Conservation (phyloP, 768 basidiomycete species). For the Chlorophyllum brunneum region DNA sequence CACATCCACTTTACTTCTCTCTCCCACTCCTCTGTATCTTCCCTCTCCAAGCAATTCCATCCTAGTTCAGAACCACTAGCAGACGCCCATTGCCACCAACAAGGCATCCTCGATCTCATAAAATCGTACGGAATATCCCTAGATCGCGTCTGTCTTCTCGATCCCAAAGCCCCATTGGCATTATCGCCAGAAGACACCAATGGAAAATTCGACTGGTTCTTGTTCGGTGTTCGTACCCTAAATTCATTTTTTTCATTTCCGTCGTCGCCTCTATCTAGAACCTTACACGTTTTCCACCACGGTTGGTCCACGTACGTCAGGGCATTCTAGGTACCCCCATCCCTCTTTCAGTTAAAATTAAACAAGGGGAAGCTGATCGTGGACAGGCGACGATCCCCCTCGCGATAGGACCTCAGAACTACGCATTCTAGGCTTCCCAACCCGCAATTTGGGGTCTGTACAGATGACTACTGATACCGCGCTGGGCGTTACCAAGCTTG, state of each 20-base stretch:
- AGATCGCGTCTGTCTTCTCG: slow-evolving; percentile 83
- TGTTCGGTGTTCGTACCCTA: slow-evolving; percentile 73
- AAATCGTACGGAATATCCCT: slow-evolving; percentile 34
- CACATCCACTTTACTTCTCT: slow-evolving; percentile 84
- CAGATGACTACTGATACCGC: slow-evolving; percentile 99
- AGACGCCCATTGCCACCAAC: slow-evolving; percentile 41
- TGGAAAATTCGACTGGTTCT: slow-evolving; percentile 77
- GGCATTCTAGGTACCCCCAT: slow-evolving; percentile 32
- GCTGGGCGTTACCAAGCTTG: slow-evolving; percentile 82
- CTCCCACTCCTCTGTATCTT: slow-evolving; percentile 61
- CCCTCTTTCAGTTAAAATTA: background rate
- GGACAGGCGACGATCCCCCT: slow-evolving; percentile 89
- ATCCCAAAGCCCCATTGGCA: slow-evolving; percentile 74
- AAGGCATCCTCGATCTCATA: slow-evolving; percentile 60
- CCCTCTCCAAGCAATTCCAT: slow-evolving; percentile 33
- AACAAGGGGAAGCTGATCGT: background rate
- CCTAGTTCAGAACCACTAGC: slow-evolving; percentile 22
- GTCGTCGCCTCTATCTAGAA: background rate
- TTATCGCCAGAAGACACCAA: slow-evolving; percentile 77
- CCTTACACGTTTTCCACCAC: background rate
- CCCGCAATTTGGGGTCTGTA: slow-evolving; percentile 76
- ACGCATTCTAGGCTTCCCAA: slow-evolving; percentile 81
- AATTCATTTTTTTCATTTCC: background rate
- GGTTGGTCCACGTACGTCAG: slow-evolving; percentile 16
- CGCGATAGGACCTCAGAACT: slow-evolving; percentile 90